Conservation (phyloP, 2,329 filamentous ascomycete genomes). For the Sclerotiophoma versabilis region DNA sequence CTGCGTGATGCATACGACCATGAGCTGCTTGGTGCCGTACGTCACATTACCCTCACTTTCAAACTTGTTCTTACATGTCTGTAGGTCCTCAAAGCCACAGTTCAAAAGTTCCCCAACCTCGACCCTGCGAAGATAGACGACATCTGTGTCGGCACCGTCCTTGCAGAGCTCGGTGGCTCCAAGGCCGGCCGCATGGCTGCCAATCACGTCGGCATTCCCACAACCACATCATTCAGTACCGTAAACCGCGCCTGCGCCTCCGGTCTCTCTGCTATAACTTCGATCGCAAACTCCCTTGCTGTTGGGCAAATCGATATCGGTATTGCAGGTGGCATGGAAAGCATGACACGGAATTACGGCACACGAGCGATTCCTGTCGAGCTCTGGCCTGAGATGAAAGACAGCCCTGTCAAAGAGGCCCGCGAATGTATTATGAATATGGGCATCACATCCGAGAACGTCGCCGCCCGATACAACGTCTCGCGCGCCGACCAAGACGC, state of each 20-base stretch:
- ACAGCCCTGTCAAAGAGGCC: slow-evolving; percentile 71
- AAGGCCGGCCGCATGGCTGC: slow-evolving; percentile 93
- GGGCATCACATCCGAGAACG: slow-evolving; percentile 90
- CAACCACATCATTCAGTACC: slow-evolving; percentile 78
- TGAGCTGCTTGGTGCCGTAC: slow-evolving; percentile 75
- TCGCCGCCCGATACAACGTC: slow-evolving; percentile 78
- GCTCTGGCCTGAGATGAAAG: slow-evolving; percentile 76
- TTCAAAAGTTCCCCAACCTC: slow-evolving; percentile 75
- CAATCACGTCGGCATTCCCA: slow-evolving; percentile 80
- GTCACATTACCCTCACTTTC: background rate
- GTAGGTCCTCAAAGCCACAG: slow-evolving; percentile 68
- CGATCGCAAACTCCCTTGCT: slow-evolving; percentile 77
- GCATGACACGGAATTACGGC: slow-evolving; percentile 93
- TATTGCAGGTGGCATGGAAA: slow-evolving; percentile 91
- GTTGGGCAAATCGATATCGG: slow-evolving; percentile 74
- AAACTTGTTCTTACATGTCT: slow-evolving; percentile 1
- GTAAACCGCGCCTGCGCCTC: slow-evolving; percentile 87
- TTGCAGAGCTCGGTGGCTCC: slow-evolving; percentile 87
- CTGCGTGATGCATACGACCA: slow-evolving; percentile 91
- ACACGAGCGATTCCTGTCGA: slow-evolving; percentile 82
- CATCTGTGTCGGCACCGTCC: slow-evolving; percentile 84
- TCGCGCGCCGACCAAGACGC: slow-evolving; percentile 79
- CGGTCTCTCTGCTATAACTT: slow-evolving; percentile 77
- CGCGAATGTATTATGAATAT: slow-evolving; percentile 92
- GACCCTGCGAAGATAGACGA: slow-evolving; percentile 76